These are phyloP conservation scores for Vitis hybrid DNA, from an alignment of 177 flowering plant species.

Conservation along the genomic window DNA sequence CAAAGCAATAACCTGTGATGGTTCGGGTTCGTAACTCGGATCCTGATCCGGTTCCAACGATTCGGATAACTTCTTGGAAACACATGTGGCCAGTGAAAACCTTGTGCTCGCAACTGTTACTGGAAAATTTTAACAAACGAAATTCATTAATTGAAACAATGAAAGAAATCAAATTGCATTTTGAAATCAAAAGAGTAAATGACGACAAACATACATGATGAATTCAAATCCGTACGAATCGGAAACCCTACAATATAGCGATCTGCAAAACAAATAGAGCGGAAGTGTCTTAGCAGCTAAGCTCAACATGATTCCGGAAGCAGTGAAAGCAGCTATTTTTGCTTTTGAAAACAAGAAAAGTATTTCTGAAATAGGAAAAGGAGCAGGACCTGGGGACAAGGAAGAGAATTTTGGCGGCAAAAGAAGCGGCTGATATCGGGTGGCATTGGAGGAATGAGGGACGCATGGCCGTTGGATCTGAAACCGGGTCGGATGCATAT, in stretches of 20 bases:
- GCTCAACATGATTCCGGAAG: neutral
- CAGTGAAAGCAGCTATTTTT: neutral
- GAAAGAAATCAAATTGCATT: neutral
- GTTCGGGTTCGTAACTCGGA: conserved; percentile 5
- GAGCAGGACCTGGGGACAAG: conserved; percentile 11
- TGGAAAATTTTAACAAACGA: neutral
- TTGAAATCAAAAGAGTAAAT: neutral
- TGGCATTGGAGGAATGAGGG: neutral
- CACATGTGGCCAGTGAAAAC: conserved; percentile 18
- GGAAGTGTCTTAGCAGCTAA: neutral
- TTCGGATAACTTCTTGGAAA: conserved; percentile 27
- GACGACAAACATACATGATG: conserved; percentile 5
- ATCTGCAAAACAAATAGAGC: neutral
- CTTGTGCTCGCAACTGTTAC: conserved; percentile 8
- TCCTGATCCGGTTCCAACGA: conserved; percentile 20
- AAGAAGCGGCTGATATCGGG: neutral
- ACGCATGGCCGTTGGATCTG: neutral
- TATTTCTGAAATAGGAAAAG: neutral
- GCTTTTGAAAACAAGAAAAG: neutral
- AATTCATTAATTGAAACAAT: neutral
- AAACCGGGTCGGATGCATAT: neutral
- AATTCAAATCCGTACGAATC: neutral
- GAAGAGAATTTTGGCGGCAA: conserved; percentile 11
- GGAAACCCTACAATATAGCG: conserved; percentile 1
- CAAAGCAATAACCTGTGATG: conserved; percentile 20